phyloP scores from a whole-genome alignment of 805 yeast species.

The Barnettozyma sp. region DNA sequence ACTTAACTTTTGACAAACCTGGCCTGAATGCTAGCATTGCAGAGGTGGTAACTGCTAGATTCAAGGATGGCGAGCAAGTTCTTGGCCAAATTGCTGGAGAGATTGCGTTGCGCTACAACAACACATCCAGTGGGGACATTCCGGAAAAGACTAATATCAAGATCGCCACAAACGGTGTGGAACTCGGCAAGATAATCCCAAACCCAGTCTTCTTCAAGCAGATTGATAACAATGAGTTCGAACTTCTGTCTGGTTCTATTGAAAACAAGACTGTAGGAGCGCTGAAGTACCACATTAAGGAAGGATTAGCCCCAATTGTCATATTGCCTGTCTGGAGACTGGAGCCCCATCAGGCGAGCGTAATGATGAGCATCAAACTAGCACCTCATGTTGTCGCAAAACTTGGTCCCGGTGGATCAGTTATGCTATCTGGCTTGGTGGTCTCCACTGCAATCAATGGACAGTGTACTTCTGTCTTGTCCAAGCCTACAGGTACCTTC shows the following conservation, averaged over 20 bases:
- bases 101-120: constrained; percentile 67
- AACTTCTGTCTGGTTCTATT: constrained; percentile 42
- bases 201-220: constrained; percentile 50
- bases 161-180: constrained; percentile 34
- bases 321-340: constrained; percentile 86
- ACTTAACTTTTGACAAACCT: constrained; percentile 43
- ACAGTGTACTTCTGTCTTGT: constrained; percentile 66
- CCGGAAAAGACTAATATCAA: constrained; percentile 35
- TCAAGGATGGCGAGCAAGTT: constrained; percentile 56
- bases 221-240: constrained; percentile 36
- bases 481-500: constrained; percentile 90
- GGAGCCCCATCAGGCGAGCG: constrained; percentile 77
- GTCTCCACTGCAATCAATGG: constrained; percentile 53
- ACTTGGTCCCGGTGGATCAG: constrained; percentile 31
- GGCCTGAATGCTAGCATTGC: constrained; percentile 80
- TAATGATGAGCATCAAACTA: constrained; percentile 64
- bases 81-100: constrained; percentile 75
- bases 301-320: constrained; percentile 54
- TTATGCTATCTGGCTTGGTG: constrained; percentile 32
- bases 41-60: constrained; percentile 74
- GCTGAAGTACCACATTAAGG: constrained; percentile 59
- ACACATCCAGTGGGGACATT: constrained; percentile 12
- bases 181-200: constrained; percentile 40
- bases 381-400: constrained; percentile 37
- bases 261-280: constrained; percentile 70